These are phyloP conservation scores for Saraca asoca DNA, from an alignment of 331 rosid species.

Conservation along the genomic window DNA sequence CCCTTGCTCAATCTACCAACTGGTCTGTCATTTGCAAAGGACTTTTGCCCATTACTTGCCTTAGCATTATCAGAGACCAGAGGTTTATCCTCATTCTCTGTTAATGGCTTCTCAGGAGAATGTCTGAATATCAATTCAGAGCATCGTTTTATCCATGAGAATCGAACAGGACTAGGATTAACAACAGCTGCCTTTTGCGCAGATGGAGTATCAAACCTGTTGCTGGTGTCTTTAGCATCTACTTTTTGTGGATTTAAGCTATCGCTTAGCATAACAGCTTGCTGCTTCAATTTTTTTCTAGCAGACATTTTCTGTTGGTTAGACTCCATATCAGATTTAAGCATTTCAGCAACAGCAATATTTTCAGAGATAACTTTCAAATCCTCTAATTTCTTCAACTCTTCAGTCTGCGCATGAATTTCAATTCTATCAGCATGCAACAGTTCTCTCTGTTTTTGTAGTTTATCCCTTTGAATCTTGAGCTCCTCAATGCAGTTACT, in stretches of 20 bases:
- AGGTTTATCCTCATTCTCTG: constrained; percentile 40
- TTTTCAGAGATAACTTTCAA: constrained; percentile 67
- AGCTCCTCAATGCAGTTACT: constrained; percentile 81
- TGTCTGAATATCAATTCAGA: constrained; percentile 62
- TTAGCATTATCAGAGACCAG: constrained; percentile 29
- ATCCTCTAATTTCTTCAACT: constrained; percentile 68
- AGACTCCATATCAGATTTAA: constrained; percentile 56
- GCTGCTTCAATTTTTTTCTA: constrained; percentile 49
- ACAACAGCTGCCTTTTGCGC: constrained; percentile 37
- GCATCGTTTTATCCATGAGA: constrained; percentile 81
- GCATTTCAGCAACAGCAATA: constrained; percentile 51
- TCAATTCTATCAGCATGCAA: constrained; percentile 80
- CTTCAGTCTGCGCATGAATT: constrained; percentile 71
- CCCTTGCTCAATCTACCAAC: constrained; percentile 38
- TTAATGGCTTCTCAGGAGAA: constrained; percentile 54
- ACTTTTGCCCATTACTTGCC: constrained; percentile 36
- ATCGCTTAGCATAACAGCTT: constrained; percentile 30
- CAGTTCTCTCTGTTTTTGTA: constrained; percentile 78
- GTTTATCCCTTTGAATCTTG: constrained; percentile 78
- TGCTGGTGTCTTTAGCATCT: constrained; percentile 34
- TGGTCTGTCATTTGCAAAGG: constrained; percentile 43
- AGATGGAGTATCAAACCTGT: constrained; percentile 53
- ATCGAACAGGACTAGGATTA: constrained; percentile 55
- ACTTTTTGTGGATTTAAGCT: constrained; percentile 35
- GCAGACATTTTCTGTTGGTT: constrained; percentile 49